These are phyloP conservation scores for Solanum sejunctum DNA, from an alignment of 257 asterid species.

Conservation along the genomic window DNA sequence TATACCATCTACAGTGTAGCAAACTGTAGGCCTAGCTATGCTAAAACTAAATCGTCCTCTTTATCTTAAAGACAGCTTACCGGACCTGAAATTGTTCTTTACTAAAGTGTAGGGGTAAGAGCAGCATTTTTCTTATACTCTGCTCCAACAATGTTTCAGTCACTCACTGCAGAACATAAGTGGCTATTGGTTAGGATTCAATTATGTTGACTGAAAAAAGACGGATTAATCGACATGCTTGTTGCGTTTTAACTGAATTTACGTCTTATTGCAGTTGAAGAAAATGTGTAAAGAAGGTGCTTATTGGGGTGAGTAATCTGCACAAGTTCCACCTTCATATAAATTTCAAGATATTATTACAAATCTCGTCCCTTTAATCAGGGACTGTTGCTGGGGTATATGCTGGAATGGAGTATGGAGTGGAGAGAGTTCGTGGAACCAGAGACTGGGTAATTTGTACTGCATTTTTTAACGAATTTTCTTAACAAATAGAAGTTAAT, in stretches of 20 bases:
- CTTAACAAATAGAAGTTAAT: neutral
- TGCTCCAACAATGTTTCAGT: neutral
- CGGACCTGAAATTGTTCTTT: neutral
- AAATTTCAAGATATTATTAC: neutral
- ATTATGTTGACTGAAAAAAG: neutral
- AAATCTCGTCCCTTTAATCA: slow-evolving; percentile 11
- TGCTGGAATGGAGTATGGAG: slow-evolving; percentile 64
- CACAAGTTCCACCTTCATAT: neutral
- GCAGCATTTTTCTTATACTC: neutral
- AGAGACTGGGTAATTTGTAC: slow-evolving; percentile 68
- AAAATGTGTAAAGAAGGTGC: slow-evolving; percentile 91
- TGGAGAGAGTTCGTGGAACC: slow-evolving; percentile 53
- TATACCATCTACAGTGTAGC: neutral
- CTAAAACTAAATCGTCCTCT: neutral
- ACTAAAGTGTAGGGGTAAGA: neutral
- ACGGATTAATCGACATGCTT: neutral
- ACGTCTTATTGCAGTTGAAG: slow-evolving; percentile 49
- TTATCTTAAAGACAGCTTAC: neutral
- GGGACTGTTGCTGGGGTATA: slow-evolving; percentile 77
- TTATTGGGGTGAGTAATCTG: slow-evolving; percentile 67
- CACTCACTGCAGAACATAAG: neutral
- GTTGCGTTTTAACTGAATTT: slow-evolving; percentile 5
- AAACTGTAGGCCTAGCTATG: neutral
- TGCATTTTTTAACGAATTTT: neutral
- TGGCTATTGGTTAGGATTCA: neutral